Evolutionary conservation across 2,329 filamentous ascomycete species (phyloP), one percentile per base, ranked within the genome.

Genomic region (Stachybotrys echinatus): DNA sequence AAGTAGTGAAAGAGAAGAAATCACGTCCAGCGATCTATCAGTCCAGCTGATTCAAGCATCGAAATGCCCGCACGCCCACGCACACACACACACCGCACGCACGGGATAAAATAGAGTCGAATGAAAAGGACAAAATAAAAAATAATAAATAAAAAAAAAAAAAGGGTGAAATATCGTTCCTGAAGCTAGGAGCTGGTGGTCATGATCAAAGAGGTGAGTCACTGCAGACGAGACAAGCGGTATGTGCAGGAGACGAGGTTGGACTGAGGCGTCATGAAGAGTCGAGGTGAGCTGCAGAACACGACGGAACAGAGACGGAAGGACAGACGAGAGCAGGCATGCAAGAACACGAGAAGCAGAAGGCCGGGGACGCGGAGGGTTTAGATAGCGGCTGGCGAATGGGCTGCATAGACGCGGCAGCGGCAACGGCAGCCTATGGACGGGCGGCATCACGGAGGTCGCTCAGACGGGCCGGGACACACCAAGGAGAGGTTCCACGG

Each of bases 1-100:
- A 53, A 48, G 19, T 17, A 42, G 51, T 6, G 38, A 46, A 44
- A 42, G 43, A 47, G 38, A 49, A 20, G 39, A 19, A 38, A 23
- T 51, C 51, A 53, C 51, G 51, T 48, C 51, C 51, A 53, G 51
- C 51, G 38, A 40, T 40, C 38, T 8, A 44, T 53, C 51, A 49
- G 45, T 21, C 49, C 23, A 12, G 20, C 42, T 45, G 20, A 45
- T 45, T 20, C 18, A 40, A 18, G 19, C n/a, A n/a, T n/a, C n/a
- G n/a, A n/a, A n/a, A n/a, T n/a, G n/a, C n/a, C n/a, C n/a, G n/a
- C n/a, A n/a, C n/a, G n/a, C n/a, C n/a, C n/a, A n/a, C n/a, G n/a
- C n/a, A n/a, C n/a, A n/a, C n/a, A n/a, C n/a, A n/a, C n/a, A n/a
- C n/a, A n/a, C n/a, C n/a, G n/a, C n/a, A n/a, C n/a, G n/a, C n/a